Evolutionary conservation across 2,329 filamentous ascomycete species (phyloP).

Genomic region (Coniochaeta sp.): DNA sequence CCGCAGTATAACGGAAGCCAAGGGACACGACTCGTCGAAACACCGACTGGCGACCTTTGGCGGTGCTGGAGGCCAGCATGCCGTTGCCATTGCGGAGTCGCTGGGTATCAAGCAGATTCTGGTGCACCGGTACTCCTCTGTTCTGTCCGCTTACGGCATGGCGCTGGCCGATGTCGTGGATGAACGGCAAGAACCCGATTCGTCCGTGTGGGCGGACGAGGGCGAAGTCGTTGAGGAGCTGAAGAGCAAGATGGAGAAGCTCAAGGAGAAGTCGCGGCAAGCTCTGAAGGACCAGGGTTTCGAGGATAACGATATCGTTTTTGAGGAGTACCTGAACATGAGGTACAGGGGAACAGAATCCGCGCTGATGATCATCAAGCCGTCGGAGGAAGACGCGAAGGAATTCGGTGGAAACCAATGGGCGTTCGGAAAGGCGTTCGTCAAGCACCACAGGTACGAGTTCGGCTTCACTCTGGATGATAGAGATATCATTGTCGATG

Average conservation of each 20-base stretch:
- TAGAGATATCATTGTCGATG: constrained; percentile 82
- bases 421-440: constrained; percentile 78
- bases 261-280: constrained; percentile 66
- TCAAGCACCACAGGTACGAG: constrained; percentile 82
- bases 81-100: constrained; percentile 81
- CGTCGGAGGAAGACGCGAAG: constrained; percentile 52
- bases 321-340: constrained; percentile 93
- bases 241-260: constrained; percentile 65
- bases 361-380: constrained; percentile 80
- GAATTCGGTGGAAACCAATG: constrained; percentile 60
- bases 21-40: constrained; percentile 83
- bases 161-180: constrained; percentile 89
- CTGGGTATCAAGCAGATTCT: constrained; percentile 81
- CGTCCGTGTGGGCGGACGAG: constrained; percentile 52
- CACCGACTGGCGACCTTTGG: constrained; percentile 91
- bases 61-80: constrained; percentile 85
- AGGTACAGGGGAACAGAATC: constrained; percentile 86
- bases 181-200: constrained; percentile 74
- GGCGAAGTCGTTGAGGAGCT: constrained; percentile 54
- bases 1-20: constrained; percentile 81
- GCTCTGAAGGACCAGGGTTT: constrained; percentile 75
- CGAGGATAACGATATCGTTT: constrained; percentile 62
- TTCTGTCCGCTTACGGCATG: constrained; percentile 89
- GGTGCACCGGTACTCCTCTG: constrained; percentile 79
- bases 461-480: constrained; percentile 85